Conservation (phyloP, 371 early-diverging fungal genomes). For the Coemansia sp. region DNA sequence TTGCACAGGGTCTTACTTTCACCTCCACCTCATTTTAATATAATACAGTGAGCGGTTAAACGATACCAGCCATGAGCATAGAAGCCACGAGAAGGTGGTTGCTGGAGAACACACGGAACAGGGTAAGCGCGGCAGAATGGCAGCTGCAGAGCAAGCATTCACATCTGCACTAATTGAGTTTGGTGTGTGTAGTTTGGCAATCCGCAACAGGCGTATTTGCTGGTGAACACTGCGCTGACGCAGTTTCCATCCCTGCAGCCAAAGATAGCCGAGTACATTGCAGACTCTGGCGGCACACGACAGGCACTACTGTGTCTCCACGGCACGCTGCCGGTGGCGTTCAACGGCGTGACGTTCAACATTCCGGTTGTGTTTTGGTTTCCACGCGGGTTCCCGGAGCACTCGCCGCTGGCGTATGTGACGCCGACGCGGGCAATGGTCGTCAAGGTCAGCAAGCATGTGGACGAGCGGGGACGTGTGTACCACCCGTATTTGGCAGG, state of each 20-base stretch:
- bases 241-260: slow-evolving; percentile 48
- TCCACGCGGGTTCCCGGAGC: slow-evolving; percentile 77
- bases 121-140: slow-evolving; percentile 25
- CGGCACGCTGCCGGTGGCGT: slow-evolving; percentile 87
- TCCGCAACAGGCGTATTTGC: slow-evolving; percentile 24
- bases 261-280: slow-evolving; percentile 46
- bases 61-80: slow-evolving; percentile 9
- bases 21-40: background rate
- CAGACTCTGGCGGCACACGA: slow-evolving; percentile 66
- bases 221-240: slow-evolving; percentile 36
- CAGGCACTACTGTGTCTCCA: slow-evolving; percentile 73
- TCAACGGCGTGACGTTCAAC: slow-evolving; percentile 80
- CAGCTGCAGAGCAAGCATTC: background rate
- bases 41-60: background rate
- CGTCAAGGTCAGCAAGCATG: slow-evolving; percentile 76
- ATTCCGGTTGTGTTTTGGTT: slow-evolving; percentile 90
- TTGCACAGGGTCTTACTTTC: background rate
- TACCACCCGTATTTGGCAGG: slow-evolving; percentile 77
- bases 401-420: slow-evolving; percentile 82
- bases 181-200: slow-evolving; percentile 39
- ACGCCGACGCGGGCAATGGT: slow-evolving; percentile 87
- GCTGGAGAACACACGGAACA: slow-evolving; percentile 35
- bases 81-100: slow-evolving; percentile 41
- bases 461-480: slow-evolving; percentile 80
- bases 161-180: background rate